A percentile compares a stretch with the other conserved stretches of the same genome.
These are phyloP conservation scores for Cinchona pubescens DNA, from an alignment of 257 asterid species.

Conservation along the genomic window DNA sequence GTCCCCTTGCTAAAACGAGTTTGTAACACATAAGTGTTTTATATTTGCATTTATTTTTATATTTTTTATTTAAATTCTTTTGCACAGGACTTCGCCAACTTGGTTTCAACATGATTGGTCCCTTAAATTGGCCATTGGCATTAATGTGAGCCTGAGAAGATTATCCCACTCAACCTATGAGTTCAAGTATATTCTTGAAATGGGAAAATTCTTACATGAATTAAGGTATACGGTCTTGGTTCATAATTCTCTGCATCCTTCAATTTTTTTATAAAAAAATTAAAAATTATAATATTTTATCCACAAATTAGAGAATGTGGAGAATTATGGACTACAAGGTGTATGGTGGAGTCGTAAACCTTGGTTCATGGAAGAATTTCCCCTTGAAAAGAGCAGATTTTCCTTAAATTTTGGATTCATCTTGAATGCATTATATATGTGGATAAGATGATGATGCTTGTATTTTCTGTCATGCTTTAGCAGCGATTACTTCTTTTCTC, in stretches of 20 bases:
- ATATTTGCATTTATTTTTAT: not conserved
- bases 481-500: not conserved
- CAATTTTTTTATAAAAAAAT: too few relatives aligned
- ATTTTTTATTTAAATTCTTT: not conserved
- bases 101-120: slow-evolving; percentile 70
- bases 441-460: not conserved
- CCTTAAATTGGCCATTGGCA: slow-evolving; percentile 39
- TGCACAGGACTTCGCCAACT: slow-evolving; percentile 55
- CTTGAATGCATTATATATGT: not conserved
- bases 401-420: not conserved
- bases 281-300: too few relatives aligned
- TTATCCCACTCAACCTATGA: slow-evolving; percentile 74
- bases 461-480: not conserved
- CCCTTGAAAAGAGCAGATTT: not conserved
- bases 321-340: too few relatives aligned
- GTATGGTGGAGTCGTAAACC: too few relatives aligned
- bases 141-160: slow-evolving; percentile 57
- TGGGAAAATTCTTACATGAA: too few relatives aligned
- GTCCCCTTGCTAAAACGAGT: not conserved
- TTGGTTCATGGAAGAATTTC: too few relatives aligned
- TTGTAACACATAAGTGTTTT: not conserved
- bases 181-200: slow-evolving; percentile 17
- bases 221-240: too few relatives aligned
- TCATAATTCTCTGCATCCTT: too few relatives aligned
- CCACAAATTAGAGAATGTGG: too few relatives aligned